Evolutionary conservation across 2,329 filamentous ascomycete species (phyloP), one percentile per base, ranked within the genome.

Genomic region (Cladosporium velox): DNA sequence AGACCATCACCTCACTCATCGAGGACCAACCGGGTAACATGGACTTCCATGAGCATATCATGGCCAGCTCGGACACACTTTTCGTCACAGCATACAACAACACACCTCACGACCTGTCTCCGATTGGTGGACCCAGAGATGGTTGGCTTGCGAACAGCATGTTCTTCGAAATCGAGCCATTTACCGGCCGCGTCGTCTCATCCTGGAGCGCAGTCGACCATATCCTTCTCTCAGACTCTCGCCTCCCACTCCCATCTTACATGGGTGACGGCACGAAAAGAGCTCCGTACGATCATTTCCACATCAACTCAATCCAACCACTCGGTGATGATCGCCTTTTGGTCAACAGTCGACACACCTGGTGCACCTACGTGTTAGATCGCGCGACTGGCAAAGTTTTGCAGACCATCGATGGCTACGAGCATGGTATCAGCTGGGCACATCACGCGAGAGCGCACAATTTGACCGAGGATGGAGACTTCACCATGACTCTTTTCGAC

Each of bases 141-240:
- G 76, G 75, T 4, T 79, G 74, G 73, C 71, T 78, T 6, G 67
- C 70, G 18, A 79, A 82, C 67, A 74, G 72, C 24, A 65, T 80
- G 38, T 75, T 82, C 64, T 80, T 77, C 65, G 80, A 82, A 66
- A 72, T 83, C n/a, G 79, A 82, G 52, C 71, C 80, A 10, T 71
- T 74, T 38, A 81, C 79, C 0, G 73, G 74, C 30, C 71, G 80
- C 28, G 69, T 82, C 2, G 65, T 82, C 1, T 82, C 79, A 64
- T 70, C 66, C 6, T 83, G 81, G 81, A 80, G 77, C 41, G 73
- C 78, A 2, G 67, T 81, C 0, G 77, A 77, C 1, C 78, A 81
- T 51, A 58, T 73, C 3, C 69, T 68, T 10, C 54, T 73, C 28
- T 65, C 60, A 3, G 57, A 64, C 10, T 70, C 71, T 30, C 66